phyloP scores from a whole-genome alignment of 176 grass and related monocot genomes.

The Carex littledalei region DNA sequence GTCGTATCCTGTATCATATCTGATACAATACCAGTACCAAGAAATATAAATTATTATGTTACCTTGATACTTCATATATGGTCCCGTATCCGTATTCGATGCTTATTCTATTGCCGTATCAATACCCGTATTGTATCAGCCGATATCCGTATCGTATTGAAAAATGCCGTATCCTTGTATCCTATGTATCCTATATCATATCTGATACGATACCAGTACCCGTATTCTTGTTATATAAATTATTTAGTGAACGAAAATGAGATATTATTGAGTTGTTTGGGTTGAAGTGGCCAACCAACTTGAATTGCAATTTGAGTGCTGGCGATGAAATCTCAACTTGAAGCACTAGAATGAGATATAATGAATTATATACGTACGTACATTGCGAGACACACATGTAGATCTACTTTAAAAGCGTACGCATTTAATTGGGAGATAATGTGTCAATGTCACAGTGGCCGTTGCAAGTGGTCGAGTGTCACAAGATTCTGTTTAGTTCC shows the following conservation, averaged over 20 bases:
- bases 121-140: too few relatives aligned
- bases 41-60: too few relatives aligned
- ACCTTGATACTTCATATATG: too few relatives aligned
- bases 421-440: slow-evolving; percentile 17
- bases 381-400: neutral
- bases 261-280: neutral
- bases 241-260: neutral
- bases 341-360: neutral
- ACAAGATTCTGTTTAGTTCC: slow-evolving; percentile 27
- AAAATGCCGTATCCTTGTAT: too few relatives aligned
- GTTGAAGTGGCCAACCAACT: neutral
- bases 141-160: too few relatives aligned
- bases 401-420: neutral
- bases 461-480: slow-evolving; percentile 28
- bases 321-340: neutral
- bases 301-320: neutral
- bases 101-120: too few relatives aligned
- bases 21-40: too few relatives aligned
- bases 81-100: too few relatives aligned
- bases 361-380: neutral
- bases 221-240: neutral
- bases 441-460: slow-evolving; percentile 26
- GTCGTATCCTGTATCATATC: too few relatives aligned
- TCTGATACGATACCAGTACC: too few relatives aligned
- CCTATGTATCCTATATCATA: too few relatives aligned